Evolutionary conservation across 352 stramenopile species (phyloP), one percentile per base, ranked within the genome.

Genomic region (Pythium folliculosum): DNA sequence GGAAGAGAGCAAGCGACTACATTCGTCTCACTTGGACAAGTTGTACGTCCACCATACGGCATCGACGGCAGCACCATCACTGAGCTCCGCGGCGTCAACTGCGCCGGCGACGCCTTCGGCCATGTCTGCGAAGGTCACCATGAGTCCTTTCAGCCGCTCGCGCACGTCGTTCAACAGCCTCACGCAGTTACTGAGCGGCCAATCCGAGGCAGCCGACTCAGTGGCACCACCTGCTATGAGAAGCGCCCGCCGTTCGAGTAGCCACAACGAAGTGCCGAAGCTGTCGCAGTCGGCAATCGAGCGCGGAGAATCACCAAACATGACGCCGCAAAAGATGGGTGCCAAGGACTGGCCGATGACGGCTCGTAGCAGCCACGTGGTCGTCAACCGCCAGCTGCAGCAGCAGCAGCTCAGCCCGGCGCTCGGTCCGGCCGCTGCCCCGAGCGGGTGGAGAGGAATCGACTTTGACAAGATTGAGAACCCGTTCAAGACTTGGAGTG

Each of bases 401-500:
- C 38, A 52, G 17, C 55, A 45, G 35, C 71, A 45, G 19, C 58
- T 32, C 25, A 55, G 40, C 10, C 54, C 53, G 52, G n/a, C 35
- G 3, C 6, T 67, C 13, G 40, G 60, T 17, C 44, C 71, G 43
- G 25, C 59, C 27, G 12, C 32, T 10, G 60, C 59, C 5, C 44
- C 64, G 22, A 63, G 52, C 19, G 60, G 65, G 30, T 90, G 84
- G 84, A 86, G 87, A 61, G 59, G 37, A 14, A 75, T 90, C 62
- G 82, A 91, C 32, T 86, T 90, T 58, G 85, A 93, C 25, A 85
- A 80, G 27, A 49, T 88, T 35, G 81, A 90, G 30, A 87, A 86
- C 60, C 77, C 85, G 30, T 88, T 91, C 65, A 90, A 90, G 71
- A 93, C 82, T 2, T 93, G 85, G 85, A 88, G 81, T 59, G 67